Percentiles rank a stretch among this genome's conserved stretches.
phyloP scores from a whole-genome alignment of 2,329 filamentous ascomycete species.

The Cordyceps javanica region DNA sequence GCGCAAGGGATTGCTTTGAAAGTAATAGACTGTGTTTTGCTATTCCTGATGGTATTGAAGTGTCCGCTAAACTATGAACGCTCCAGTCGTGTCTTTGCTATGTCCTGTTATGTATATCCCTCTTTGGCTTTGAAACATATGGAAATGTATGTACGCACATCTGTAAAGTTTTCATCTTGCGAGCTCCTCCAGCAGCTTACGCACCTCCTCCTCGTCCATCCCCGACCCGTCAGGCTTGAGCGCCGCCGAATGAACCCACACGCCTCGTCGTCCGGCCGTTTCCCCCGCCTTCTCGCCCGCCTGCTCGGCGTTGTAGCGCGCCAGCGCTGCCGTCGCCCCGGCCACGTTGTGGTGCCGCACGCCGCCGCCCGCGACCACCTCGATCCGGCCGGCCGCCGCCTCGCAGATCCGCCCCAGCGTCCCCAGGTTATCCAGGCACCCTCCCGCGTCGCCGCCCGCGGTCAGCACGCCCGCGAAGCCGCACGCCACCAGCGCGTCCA shows the following conservation, averaged over 20 bases:
- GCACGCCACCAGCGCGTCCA: conserved; percentile 32
- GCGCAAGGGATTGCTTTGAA: not conserved
- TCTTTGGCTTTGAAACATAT: not conserved
- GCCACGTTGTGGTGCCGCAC: conserved; percentile 40
- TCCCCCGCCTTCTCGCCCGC: not conserved
- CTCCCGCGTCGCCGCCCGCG: conserved; percentile 39
- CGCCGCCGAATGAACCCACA: conserved; percentile 46
- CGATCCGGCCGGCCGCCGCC: conserved; percentile 25
- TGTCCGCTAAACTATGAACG: not conserved
- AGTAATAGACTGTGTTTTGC: not conserved
- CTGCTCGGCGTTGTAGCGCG: conserved; percentile 14
- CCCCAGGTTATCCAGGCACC: conserved; percentile 33
- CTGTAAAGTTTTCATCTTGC: not conserved
- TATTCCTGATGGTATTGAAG: not conserved
- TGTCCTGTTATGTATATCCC: not conserved
- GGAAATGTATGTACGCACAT: too few relatives aligned
- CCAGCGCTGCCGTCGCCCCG: conserved; percentile 19
- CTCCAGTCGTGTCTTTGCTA: not conserved
- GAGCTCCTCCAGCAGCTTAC: not conserved
- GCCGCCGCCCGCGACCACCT: conserved; percentile 49
- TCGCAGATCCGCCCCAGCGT: conserved; percentile 31
- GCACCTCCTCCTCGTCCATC: conserved; percentile 24
- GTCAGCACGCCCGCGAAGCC: conserved; percentile 49
- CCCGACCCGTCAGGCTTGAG: conserved; percentile 20
- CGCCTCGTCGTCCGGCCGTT: conserved; percentile 5